Conservation (phyloP, 2,329 filamentous ascomycete genomes). For the Chalara sp. region DNA sequence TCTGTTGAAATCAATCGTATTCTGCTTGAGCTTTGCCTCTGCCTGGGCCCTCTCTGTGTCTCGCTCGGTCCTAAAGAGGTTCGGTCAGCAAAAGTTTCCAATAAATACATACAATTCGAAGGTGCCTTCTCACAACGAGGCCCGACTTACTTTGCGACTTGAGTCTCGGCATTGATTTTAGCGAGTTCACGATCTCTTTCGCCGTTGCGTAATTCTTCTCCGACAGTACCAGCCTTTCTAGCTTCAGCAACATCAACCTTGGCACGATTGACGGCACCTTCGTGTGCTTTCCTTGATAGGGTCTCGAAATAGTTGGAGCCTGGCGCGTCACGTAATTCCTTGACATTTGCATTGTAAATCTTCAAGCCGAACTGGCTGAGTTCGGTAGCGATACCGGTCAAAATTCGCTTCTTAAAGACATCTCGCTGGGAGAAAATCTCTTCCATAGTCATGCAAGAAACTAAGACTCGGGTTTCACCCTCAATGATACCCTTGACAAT, state of each 20-base stretch:
- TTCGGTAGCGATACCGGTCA: conserved; percentile 51
- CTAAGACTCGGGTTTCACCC: conserved; percentile 76
- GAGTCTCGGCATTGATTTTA: conserved; percentile 81
- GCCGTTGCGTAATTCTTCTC: conserved; percentile 71
- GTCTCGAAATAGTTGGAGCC: conserved; percentile 79
- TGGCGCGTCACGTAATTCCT: conserved; percentile 78
- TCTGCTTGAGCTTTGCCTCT: conserved; percentile 67
- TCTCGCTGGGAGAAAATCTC: conserved; percentile 61
- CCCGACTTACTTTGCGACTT: conserved; percentile 31
- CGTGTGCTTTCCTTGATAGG: conserved; percentile 75
- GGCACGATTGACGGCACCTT: conserved; percentile 78
- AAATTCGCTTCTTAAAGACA: conserved; percentile 70
- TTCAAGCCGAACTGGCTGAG: conserved; percentile 74
- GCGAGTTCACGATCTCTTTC: conserved; percentile 80
- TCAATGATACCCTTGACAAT: conserved; percentile 90
- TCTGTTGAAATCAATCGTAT: conserved; percentile 64
- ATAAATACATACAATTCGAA: no score
- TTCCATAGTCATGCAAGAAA: conserved; percentile 66
- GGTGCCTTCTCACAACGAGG: no score
- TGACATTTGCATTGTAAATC: conserved; percentile 70
- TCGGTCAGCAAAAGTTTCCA: conserved; percentile 26
- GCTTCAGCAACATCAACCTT: conserved; percentile 59
- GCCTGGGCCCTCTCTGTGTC: conserved; percentile 76
- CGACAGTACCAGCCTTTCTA: conserved; percentile 61
- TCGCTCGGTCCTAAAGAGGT: conserved; percentile 52